Evolutionary conservation across 2,329 filamentous ascomycete genomes (phyloP).

Genomic region (Colletotrichum sp.): DNA sequence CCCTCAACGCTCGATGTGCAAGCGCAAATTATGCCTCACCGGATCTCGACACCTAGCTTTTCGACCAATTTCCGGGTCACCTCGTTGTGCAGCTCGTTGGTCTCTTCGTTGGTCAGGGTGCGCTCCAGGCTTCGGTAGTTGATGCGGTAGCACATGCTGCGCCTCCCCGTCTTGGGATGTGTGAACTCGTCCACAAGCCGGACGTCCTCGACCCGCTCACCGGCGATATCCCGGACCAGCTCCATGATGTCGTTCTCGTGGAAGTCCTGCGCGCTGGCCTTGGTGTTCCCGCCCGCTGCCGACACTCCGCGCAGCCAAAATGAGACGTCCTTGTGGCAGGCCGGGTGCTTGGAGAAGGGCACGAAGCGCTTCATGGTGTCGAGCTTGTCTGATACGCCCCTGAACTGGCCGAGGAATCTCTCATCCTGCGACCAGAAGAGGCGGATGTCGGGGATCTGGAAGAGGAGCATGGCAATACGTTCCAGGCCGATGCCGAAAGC

Average conservation of each 20-base stretch:
- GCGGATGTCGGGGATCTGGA: constrained; percentile 94
- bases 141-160: constrained; percentile 89
- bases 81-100: constrained; percentile 75
- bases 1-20: constrained; percentile 6
- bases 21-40: constrained; percentile 33
- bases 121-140: constrained; percentile 93
- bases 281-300: constrained; percentile 50
- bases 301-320: constrained; percentile 77
- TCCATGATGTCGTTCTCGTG: constrained; percentile 99
- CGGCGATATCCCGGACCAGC: constrained; percentile 81
- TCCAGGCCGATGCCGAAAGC: constrained; percentile 95
- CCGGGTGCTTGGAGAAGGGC: constrained; percentile 90
- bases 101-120: constrained; percentile 84
- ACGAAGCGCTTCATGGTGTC: constrained; percentile 67
- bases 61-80: constrained; percentile 70
- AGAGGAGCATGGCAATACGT: constrained; percentile 95
- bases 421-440: constrained; percentile 91
- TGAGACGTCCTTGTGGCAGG: constrained; percentile 88
- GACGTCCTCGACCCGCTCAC: constrained; percentile 89
- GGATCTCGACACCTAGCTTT: constrained; percentile 79
- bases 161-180: constrained; percentile 82
- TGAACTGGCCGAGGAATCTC: constrained; percentile 88
- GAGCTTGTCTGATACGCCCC: constrained; percentile 59
- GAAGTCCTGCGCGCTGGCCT: constrained; percentile 57
- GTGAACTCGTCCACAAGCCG: constrained; percentile 83